Evolutionary conservation across 805 yeast species (phyloP), one percentile per base, ranked within the genome.

Genomic region (Komagataella pastoris): DNA sequence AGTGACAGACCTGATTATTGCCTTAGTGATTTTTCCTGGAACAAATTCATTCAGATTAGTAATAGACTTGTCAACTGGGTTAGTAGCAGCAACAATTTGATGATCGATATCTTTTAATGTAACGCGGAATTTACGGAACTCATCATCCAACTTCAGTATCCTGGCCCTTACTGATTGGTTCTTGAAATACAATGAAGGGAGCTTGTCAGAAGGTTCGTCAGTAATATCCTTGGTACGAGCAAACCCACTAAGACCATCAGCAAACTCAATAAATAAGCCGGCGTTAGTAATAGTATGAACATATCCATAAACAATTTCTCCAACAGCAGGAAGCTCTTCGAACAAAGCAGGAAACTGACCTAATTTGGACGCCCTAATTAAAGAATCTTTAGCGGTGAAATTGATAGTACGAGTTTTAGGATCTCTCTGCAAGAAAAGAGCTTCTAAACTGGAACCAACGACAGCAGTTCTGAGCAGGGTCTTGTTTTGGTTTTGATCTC

Each of bases 261-360:
- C 88, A 66, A 91, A 91, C 0, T 83, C 77, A 53, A 91, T 85
- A 63, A 91, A 91, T 10, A 88, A 71, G 56, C 98, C 98, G 62
- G 75, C 75, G 47, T 74, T 75, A n/a, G 95, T 86, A 17, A 84
- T 79, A 17, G 89, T 82, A 57, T 80, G 84, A 45, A 91, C 79
- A 63, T 73, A 90, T 47, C 98, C 99, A 53, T 77, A 75, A 50
- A 87, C 65, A 24, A 70, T 59, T 21, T 69, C 68, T 47, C 69
- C 68, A 7, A 79, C 75, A 12, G 72, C 67, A 44, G 67, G 60
- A 48, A 89, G 71, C 46, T 86, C 95, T 17, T 73, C 71, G 59
- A 80, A 84, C 4, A 66, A 57, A 3, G 71, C 56, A 44, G 97
- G 97, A 12, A 90, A 65, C 2, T 66, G 68, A 21, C 59, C 61